These are phyloP conservation scores for Nakazawaea wickerhamii DNA, from an alignment of 805 yeast genomes.

Conservation along the genomic window DNA sequence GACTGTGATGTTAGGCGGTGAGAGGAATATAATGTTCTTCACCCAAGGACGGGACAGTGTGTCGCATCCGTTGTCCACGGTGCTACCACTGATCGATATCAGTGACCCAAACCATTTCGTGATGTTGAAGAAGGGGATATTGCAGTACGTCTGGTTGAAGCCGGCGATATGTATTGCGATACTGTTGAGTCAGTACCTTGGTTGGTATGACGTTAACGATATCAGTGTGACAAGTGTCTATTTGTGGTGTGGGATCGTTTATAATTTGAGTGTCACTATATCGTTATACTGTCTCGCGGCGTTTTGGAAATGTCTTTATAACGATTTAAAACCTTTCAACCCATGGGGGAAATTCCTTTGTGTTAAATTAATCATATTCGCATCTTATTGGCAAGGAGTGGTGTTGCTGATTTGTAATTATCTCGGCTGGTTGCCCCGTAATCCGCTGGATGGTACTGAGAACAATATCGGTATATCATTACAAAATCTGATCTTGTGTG, in stretches of 20 bases:
- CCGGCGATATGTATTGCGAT: slow-evolving; percentile 69
- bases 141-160: slow-evolving; percentile 94
- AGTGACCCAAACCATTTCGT: slow-evolving; percentile 81
- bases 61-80: slow-evolving; percentile 53
- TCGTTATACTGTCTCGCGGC: slow-evolving; percentile 82
- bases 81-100: slow-evolving; percentile 62
- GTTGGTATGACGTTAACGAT: slow-evolving; percentile 46
- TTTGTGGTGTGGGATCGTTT: slow-evolving; percentile 61
- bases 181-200: slow-evolving; percentile 39
- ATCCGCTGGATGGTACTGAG: slow-evolving; percentile 25
- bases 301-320: slow-evolving; percentile 88
- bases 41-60: slow-evolving; percentile 71
- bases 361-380: slow-evolving; percentile 90
- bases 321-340: slow-evolving; percentile 68
- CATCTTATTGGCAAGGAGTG: slow-evolving; percentile 96
- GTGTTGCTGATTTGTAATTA: slow-evolving; percentile 48
- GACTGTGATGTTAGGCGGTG: slow-evolving; percentile 88
- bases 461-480: slow-evolving; percentile 48
- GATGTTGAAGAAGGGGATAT: slow-evolving; percentile 71
- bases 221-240: slow-evolving; percentile 44
- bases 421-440: slow-evolving; percentile 35
- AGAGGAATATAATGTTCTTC: slow-evolving; percentile 69
- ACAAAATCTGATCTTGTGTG: slow-evolving; percentile 74
- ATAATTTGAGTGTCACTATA: slow-evolving; percentile 74
- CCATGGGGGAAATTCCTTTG: slow-evolving; percentile 93